Percentiles rank a stretch among this genome's conserved stretches.
Conservation (phyloP, 2,329 filamentous ascomycete species). For the Orbilia javanica region DNA sequence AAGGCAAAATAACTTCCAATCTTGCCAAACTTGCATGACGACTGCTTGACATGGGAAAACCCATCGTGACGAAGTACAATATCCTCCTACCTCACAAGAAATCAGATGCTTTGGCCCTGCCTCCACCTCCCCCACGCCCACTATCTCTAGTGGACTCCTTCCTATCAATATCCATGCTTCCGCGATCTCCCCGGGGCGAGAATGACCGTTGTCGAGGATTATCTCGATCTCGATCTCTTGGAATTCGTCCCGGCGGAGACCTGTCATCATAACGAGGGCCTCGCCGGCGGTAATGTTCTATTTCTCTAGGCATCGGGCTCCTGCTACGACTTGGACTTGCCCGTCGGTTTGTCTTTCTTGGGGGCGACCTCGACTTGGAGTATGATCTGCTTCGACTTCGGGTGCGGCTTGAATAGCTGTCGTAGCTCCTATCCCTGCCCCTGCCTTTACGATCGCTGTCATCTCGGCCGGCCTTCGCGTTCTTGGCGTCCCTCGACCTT, state of each 20-base stretch:
- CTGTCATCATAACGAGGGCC: constrained; percentile 49
- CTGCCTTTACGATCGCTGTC: constrained; percentile 63
- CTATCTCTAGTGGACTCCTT: constrained; percentile 58
- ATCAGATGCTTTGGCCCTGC: constrained; percentile 62
- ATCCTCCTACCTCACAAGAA: constrained; percentile 59
- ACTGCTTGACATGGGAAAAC: constrained; percentile 1
- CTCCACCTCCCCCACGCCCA: constrained; percentile 51
- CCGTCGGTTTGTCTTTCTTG: constrained; percentile 43
- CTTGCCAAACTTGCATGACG: constrained; percentile 6
- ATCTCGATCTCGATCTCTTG: constrained; percentile 37
- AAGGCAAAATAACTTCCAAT: constrained; percentile 8
- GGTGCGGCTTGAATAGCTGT: constrained; percentile 63
- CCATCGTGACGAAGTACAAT: constrained; percentile 27
- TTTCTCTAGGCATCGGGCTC: constrained; percentile 43
- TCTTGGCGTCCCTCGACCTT: constrained; percentile 32
- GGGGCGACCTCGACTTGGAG: constrained; percentile 38
- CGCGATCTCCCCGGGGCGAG: constrained; percentile 35
- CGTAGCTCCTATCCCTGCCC: constrained; percentile 63
- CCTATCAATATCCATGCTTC: constrained; percentile 51
- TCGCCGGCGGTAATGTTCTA: constrained; percentile 46
- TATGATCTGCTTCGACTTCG: constrained; percentile 60
- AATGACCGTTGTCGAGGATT: constrained; percentile 49
- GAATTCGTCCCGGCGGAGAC: constrained; percentile 22
- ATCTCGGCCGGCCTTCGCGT: constrained; percentile 28
- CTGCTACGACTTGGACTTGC: constrained; percentile 54